These are phyloP conservation scores for Theileria sp. DNA, from an alignment of 169 alveolate genomes.

Conservation along the genomic window DNA sequence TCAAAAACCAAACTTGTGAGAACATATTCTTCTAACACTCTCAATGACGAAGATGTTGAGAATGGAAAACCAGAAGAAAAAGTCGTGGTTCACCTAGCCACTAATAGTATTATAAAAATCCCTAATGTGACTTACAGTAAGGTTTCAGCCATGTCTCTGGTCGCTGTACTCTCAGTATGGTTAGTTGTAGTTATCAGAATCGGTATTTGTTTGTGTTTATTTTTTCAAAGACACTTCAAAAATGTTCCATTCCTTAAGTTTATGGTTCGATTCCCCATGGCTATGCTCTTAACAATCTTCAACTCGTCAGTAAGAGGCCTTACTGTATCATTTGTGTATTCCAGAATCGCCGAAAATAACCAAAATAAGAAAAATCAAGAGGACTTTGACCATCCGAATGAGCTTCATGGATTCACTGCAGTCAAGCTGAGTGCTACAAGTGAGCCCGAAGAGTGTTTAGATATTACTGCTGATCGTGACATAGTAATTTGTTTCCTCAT, in stretches of 20 bases:
- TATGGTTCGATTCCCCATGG: not conserved
- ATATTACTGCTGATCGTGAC: not conserved
- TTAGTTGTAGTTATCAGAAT: not conserved
- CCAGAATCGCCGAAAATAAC: not conserved
- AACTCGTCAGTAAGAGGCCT: slow-evolving; percentile 1
- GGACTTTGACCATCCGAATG: not conserved
- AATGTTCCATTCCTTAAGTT: not conserved
- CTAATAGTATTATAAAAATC: not conserved
- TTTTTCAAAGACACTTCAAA: not conserved
- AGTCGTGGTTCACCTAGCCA: not conserved
- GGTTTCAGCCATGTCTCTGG: not conserved
- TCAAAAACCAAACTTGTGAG: not conserved
- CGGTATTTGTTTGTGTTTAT: not conserved
- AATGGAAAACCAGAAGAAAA: not conserved
- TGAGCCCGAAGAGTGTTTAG: slow-evolving; percentile 22
- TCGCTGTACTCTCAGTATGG: not conserved
- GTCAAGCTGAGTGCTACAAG: not conserved
- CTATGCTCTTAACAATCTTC: not conserved
- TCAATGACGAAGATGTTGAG: not conserved
- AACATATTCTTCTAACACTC: not conserved
- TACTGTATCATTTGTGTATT: not conserved
- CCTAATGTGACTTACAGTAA: not conserved
- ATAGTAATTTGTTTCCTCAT: not conserved
- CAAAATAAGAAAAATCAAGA: not conserved
- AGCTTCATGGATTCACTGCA: not conserved